Base-by-base conservation (phyloP, 257 asterid genomes). In the Linderniella brevidens region DNA sequence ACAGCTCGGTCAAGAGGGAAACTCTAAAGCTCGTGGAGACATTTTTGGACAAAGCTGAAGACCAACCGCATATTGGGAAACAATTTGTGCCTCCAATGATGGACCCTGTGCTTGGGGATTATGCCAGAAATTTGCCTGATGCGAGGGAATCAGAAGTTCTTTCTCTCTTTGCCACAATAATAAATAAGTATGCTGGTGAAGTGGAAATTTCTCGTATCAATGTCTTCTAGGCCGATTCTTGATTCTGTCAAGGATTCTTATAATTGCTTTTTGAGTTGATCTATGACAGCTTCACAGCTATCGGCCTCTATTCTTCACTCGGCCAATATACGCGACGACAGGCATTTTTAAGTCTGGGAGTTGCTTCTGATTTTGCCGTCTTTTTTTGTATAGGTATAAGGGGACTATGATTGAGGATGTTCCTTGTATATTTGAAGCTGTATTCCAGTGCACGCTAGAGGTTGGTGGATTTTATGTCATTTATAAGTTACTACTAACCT, bases 111-210 rank as follows among this genome's bases (percentile, higher is more conserved):
- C 95, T 90, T 35, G 92, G 88, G 49, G 99, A 90, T 64, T 90
- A 90, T 55, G 92, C 96, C 17, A 73, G 99, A 51, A 90, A 90
- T 64, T 58, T 90, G 56, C 96, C 99, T 53, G 99, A 90, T 81
- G 99, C 99, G 29, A 82, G 96, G 63, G 99, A 90, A 60, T 90
- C 99, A 0, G 99, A 90, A 90, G 99, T 90, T 58, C 85, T 90
- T 17, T 85, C 99, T 46, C 94, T 90, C 19, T 90, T 81, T 56
- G 99, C 99, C 52, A 90, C 99, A 15, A 90, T 90, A 35, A 81
- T 90, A 59, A 90, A 90, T 74, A 90, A 90, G 99, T 90, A 77
- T 49, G 32, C n/a, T n/a, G n/a, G 6, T 25, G 49, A n/a, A 51
- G 41, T 14, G 17, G 18, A 11, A 39, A 39, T 46, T 25, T 49